phyloP scores from a whole-genome alignment of 257 asterid species.

The Ilex asprella region DNA sequence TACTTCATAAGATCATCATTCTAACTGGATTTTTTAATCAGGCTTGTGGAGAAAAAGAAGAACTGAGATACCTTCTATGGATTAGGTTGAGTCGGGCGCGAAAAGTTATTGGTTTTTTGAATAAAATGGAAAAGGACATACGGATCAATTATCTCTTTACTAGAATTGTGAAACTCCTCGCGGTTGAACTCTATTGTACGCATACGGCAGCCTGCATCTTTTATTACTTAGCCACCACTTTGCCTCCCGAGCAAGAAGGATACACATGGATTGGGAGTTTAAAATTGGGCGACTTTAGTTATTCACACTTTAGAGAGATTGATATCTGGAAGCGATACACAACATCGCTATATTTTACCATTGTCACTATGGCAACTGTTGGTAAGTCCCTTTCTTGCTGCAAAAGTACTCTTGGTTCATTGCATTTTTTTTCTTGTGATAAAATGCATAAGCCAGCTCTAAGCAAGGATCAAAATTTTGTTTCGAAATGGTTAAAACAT shows the following conservation, averaged over 20 bases:
- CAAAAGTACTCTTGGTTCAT: neutral
- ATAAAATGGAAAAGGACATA: constrained; percentile 79
- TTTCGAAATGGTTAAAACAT: too few species aligned
- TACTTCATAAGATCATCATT: too few species aligned
- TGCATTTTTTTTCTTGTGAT: too few species aligned
- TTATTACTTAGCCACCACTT: constrained; percentile 81
- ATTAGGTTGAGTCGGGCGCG: constrained; percentile 79
- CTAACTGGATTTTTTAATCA: constrained; percentile 12
- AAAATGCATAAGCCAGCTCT: too few species aligned
- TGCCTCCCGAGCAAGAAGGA: constrained; percentile 69
- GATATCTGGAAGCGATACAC: constrained; percentile 77
- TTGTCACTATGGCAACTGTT: constrained; percentile 95
- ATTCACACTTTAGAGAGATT: constrained; percentile 65
- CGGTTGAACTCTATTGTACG: constrained; percentile 83
- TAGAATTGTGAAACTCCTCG: constrained; percentile 67
- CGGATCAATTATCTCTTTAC: constrained; percentile 80
- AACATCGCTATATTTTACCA: constrained; percentile 83
- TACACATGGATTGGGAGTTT: constrained; percentile 98
- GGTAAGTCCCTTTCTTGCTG: constrained; percentile 42
- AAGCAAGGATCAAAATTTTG: too few species aligned
- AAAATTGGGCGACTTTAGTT: constrained; percentile 71
- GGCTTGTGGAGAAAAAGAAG: constrained; percentile 64
- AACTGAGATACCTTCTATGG: constrained; percentile 76
- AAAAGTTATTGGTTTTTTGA: constrained; percentile 48
- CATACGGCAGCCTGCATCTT: constrained; percentile 97